Conservation (phyloP, 2,329 filamentous ascomycete genomes). For the Chaetomium sp. region DNA sequence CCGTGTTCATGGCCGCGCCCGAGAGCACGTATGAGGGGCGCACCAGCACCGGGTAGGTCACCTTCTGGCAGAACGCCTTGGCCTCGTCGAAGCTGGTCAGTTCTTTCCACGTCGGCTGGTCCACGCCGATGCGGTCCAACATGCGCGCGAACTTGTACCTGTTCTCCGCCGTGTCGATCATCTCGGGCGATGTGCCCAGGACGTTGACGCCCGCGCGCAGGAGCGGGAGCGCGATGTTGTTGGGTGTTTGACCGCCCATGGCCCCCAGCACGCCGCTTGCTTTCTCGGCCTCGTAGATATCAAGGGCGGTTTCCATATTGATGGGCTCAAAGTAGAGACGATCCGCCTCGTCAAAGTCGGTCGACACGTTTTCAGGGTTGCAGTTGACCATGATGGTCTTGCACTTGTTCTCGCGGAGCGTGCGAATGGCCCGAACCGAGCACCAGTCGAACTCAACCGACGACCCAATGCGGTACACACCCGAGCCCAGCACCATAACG, state of each 20-base stretch:
- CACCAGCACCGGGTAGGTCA: conserved; percentile 89
- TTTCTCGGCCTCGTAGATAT: conserved; percentile 85
- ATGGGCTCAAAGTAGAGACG: conserved; percentile 96
- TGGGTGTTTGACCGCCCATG: conserved; percentile 95
- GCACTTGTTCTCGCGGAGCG: conserved; percentile 71
- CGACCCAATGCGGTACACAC: conserved; percentile 94
- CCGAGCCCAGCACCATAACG: conserved; percentile 92
- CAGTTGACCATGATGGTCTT: conserved; percentile 98
- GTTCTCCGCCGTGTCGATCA: conserved; percentile 98
- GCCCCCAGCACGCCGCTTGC: conserved; percentile 82
- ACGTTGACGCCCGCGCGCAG: conserved; percentile 87
- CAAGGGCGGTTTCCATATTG: conserved; percentile 78
- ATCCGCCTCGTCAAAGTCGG: conserved; percentile 93
- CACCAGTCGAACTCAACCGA: conserved; percentile 99
- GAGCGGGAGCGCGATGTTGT: conserved; percentile 91
- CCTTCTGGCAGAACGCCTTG: conserved; percentile 75
- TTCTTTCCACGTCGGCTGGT: conserved; percentile 98
- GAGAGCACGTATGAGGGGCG: conserved; percentile 95
- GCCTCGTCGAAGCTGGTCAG: conserved; percentile 92
- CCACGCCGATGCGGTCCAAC: conserved; percentile 88
- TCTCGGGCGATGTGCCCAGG: conserved; percentile 91
- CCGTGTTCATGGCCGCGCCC: conserved; percentile 97
- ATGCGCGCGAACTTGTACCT: conserved; percentile 98
- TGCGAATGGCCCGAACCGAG: conserved; percentile 88
- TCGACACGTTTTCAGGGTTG: conserved; percentile 84